Base-by-base conservation (phyloP, 2,329 filamentous ascomycete species). In the Calonectria pteridis region DNA sequence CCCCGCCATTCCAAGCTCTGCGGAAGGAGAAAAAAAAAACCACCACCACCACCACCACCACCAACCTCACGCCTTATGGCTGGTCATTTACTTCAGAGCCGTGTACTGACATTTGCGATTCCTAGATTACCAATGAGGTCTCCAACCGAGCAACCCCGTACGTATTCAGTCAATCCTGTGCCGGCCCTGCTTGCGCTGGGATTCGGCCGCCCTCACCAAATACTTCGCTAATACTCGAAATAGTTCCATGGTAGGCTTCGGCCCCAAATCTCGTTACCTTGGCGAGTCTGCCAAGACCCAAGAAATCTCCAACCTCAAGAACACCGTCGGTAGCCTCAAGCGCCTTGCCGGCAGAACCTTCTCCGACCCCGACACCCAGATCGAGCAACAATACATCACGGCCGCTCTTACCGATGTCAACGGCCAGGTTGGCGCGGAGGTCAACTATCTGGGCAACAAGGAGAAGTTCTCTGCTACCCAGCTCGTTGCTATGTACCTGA, bases 261-360 rank as follows among this genome's bases (percentile, higher is more conserved):
- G 95, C 74, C 94, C 95, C 84, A 98, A 98, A 89, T 93, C 91
- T 86, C 94, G 97, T 89, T 98, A 97, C 85, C 91, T 99, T 78
- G 97, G 97, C 79, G 97, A 99, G 89, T 87, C 94, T 72, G 97
- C 97, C 80, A 98, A 98, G 92, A 98, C 96, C 79, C 96, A 98
- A 88, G 97, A 99, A 88, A 97, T 98, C 84, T 98, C 96, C 83
- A 99, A 99, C 90, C 92, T 98, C 83, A 99, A 98, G 90, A 99
- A 99, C 91, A 99, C 97, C 80, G 94, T 99, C 87, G 90, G 92
- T 85, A 96, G 92, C 79, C 91, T 99, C 82, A 98, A 98, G 89
- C 95, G 97, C 83, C 93, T 99, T 81, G 94, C 94, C 83, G 97
- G 97, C 83, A 95, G 97, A 84, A 89, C 91, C 76, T 91, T 96